These are phyloP conservation scores for Scytalidium sp. DNA, from an alignment of 2,329 filamentous ascomycete species.

Conservation along the genomic window DNA sequence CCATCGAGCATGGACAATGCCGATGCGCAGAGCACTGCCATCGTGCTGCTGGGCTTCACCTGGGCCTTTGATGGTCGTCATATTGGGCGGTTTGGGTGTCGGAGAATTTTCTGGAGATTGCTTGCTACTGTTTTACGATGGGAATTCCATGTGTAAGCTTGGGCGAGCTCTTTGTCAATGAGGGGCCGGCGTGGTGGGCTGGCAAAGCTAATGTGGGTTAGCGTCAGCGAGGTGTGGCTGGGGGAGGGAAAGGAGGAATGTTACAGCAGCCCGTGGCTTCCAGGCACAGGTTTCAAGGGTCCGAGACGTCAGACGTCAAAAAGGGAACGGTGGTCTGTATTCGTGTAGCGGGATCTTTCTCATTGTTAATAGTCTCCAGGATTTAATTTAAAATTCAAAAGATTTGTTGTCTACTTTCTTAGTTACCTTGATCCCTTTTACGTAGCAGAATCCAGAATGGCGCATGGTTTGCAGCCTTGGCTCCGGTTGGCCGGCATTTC, in stretches of 20 bases:
- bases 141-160: neutral
- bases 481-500: constrained; percentile 53
- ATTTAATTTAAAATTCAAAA: no score
- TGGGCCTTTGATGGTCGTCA: constrained; percentile 51
- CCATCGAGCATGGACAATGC: constrained; percentile 95
- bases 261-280: neutral
- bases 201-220: neutral
- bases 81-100: constrained; percentile 51
- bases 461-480: constrained; percentile 40
- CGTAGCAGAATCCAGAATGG: neutral
- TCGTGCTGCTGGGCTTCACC: constrained; percentile 59
- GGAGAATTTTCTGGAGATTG: constrained; percentile 59
- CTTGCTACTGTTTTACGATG: constrained; percentile 41
- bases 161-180: neutral
- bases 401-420: neutral
- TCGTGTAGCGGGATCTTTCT: no score
- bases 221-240: neutral
- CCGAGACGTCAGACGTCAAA: neutral
- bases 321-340: no score
- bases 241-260: no score
- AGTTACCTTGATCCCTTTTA: no score
- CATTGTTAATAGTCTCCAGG: no score
- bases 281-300: neutral
- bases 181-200: neutral
- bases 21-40: constrained; percentile 77